phyloP scores from a whole-genome alignment of 768 basidiomycete species.

The Gloeophyllum trabeum region DNA sequence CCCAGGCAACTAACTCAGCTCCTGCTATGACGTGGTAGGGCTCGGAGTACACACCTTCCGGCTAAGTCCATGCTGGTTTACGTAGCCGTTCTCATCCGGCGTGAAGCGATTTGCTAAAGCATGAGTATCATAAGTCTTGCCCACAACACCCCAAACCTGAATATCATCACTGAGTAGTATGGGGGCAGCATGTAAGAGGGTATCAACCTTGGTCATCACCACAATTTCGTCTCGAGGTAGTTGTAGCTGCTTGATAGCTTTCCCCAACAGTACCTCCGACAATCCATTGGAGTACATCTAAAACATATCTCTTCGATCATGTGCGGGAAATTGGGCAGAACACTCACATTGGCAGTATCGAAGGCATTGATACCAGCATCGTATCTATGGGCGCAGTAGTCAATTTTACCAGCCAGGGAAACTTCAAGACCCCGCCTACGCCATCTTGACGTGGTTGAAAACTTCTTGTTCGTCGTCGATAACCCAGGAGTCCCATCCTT shows the following conservation, averaged over 20 bases:
- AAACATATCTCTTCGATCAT: background rate
- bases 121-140: no score
- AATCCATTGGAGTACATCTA: slow-evolving; percentile 28
- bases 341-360: slow-evolving; percentile 17
- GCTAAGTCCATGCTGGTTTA: slow-evolving; percentile 18
- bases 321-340: no score
- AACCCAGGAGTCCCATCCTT: slow-evolving; percentile 45
- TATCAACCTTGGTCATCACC: slow-evolving; percentile 35
- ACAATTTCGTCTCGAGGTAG: slow-evolving; percentile 34
- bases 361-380: slow-evolving; percentile 26
- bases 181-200: no score
- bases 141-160: no score
- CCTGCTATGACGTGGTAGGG: no score
- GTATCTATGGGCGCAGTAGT: no score
- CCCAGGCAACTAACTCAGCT: no score
- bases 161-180: no score
- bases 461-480: slow-evolving; percentile 33
- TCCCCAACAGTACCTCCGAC: slow-evolving; percentile 29
- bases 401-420: no score
- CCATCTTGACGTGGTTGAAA: slow-evolving; percentile 33
- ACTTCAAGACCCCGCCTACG: no score
- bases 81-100: slow-evolving; percentile 32
- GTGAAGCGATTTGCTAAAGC: no score
- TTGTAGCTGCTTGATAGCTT: slow-evolving; percentile 28
- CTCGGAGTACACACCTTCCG: no score